These are phyloP conservation scores for Bipolaris zeicola DNA, from an alignment of 2,329 filamentous ascomycete genomes.

Conservation along the genomic window DNA sequence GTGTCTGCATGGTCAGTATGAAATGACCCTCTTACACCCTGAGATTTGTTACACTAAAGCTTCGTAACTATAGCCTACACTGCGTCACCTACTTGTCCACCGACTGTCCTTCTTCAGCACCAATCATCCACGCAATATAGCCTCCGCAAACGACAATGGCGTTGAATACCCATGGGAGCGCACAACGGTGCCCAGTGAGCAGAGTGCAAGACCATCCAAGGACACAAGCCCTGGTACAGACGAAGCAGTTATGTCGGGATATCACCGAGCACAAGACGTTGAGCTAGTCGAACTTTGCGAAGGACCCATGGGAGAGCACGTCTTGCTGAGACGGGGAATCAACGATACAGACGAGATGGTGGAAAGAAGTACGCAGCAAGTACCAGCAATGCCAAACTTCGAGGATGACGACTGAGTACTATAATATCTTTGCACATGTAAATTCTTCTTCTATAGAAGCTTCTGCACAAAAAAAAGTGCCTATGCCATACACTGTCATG, in stretches of 20 bases:
- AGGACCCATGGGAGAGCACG: not conserved
- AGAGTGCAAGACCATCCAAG: not conserved
- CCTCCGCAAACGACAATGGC: not conserved
- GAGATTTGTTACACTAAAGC: not conserved
- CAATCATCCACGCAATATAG: not conserved
- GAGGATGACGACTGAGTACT: slow-evolving; percentile 1
- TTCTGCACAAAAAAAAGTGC: not conserved
- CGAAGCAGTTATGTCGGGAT: not conserved
- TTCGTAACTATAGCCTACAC: not conserved
- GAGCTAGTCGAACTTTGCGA: not conserved
- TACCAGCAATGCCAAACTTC: not conserved
- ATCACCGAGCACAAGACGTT: not conserved
- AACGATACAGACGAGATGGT: not conserved
- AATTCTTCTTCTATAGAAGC: no score
- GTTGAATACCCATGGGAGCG: not conserved
- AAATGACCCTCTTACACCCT: not conserved
- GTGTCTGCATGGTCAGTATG: not conserved
- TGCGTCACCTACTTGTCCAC: not conserved
- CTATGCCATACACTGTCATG: not conserved
- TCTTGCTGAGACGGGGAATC: not conserved
- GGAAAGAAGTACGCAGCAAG: not conserved
- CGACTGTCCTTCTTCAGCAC: not conserved
- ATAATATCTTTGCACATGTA: not conserved
- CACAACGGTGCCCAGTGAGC: not conserved
- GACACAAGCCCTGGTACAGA: not conserved